A percentile compares a stretch with the other conserved stretches of the same genome.
Evolutionary conservation across 1,284 basidiomycete species (phyloP).

Genomic region (Ustilago xerochloae): DNA sequence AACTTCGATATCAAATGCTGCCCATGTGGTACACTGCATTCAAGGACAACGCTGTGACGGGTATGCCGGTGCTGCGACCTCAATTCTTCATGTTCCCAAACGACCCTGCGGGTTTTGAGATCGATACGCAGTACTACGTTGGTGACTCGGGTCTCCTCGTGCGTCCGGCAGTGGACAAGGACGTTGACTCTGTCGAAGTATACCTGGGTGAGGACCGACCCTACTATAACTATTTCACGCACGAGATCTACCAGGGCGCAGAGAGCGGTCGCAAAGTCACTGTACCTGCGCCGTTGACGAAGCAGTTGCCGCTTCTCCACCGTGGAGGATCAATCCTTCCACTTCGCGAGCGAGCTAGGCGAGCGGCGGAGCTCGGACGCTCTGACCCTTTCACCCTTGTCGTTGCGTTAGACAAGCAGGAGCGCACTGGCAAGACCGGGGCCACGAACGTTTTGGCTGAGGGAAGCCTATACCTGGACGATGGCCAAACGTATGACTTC

Average conservation of each 20-base stretch:
- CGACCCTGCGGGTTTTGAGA: constrained; percentile 82
- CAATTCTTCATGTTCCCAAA: constrained; percentile 93
- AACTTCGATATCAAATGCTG: constrained; percentile 86
- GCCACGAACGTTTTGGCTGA: constrained; percentile 70
- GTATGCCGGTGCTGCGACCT: constrained; percentile 71
- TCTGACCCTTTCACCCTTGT: constrained; percentile 92
- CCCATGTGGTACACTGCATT: constrained; percentile 98
- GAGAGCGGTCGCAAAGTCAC: constrained; percentile 75
- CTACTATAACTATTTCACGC: constrained; percentile 90
- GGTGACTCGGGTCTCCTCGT: constrained; percentile 88
- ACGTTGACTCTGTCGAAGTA: constrained; percentile 77
- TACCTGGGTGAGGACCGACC: constrained; percentile 92
- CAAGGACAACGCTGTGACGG: constrained; percentile 67
- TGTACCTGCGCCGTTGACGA: constrained; percentile 73
- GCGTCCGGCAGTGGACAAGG: constrained; percentile 87
- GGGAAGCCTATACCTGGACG: constrained; percentile 94
- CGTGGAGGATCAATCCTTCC: constrained; percentile 92
- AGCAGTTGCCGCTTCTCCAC: constrained; percentile 82
- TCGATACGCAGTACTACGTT: constrained; percentile 95
- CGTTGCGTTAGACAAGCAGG: constrained; percentile 77
- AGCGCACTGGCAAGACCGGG: constrained; percentile 16
- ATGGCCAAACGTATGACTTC: constrained; percentile 87
- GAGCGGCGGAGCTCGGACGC: constrained; percentile 87
- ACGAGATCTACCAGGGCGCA: constrained; percentile 74
- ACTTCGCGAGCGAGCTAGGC: constrained; percentile 84